Percentiles rank a stretch among this genome's conserved stretches.
phyloP scores from a whole-genome alignment of 2,329 filamentous ascomycete species.

The Xylaria polymorpha region DNA sequence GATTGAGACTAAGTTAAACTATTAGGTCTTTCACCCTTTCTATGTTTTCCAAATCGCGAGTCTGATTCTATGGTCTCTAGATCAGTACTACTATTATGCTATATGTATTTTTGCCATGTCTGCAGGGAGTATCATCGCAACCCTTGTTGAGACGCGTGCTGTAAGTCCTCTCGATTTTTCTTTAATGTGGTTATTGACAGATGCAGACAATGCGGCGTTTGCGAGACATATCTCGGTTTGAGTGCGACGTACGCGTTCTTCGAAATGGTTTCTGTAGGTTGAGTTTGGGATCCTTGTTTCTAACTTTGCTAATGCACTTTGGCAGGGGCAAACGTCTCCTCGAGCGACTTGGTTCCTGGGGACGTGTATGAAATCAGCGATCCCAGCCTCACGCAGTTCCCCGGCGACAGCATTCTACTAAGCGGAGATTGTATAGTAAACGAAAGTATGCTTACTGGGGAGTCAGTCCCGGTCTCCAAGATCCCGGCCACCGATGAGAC shows the following conservation, averaged over 20 bases:
- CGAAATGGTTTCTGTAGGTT: slow-evolving; percentile 89
- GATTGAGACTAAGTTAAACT: slow-evolving; percentile 38
- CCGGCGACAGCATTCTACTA: slow-evolving; percentile 89
- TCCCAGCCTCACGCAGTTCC: slow-evolving; percentile 86
- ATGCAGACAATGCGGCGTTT: slow-evolving; percentile 85
- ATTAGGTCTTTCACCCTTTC: slow-evolving; percentile 90
- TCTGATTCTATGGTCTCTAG: slow-evolving; percentile 91
- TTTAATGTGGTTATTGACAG: slow-evolving; percentile 28
- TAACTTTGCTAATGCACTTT: slow-evolving; percentile 43
- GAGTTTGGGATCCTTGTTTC: slow-evolving; percentile 2
- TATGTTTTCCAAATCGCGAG: slow-evolving; percentile 98
- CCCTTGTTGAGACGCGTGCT: slow-evolving; percentile 87
- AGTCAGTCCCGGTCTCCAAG: slow-evolving; percentile 97
- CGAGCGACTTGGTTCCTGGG: slow-evolving; percentile 89
- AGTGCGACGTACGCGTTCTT: slow-evolving; percentile 93
- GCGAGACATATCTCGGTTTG: slow-evolving; percentile 91
- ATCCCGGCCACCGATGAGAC: slow-evolving; percentile 83
- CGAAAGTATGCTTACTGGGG: slow-evolving; percentile 98
- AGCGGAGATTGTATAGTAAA: slow-evolving; percentile 98
- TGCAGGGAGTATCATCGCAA: slow-evolving; percentile 88
- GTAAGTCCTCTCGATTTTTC: slow-evolving; percentile 59
- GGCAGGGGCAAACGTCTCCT: slow-evolving; percentile 82
- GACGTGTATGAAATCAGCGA: slow-evolving; percentile 98
- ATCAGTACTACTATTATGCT: slow-evolving; percentile 98
- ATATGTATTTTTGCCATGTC: slow-evolving; percentile 96